Base-by-base conservation (phyloP, 495 filamentous ascomycete genomes). In the Neurospora sp. region DNA sequence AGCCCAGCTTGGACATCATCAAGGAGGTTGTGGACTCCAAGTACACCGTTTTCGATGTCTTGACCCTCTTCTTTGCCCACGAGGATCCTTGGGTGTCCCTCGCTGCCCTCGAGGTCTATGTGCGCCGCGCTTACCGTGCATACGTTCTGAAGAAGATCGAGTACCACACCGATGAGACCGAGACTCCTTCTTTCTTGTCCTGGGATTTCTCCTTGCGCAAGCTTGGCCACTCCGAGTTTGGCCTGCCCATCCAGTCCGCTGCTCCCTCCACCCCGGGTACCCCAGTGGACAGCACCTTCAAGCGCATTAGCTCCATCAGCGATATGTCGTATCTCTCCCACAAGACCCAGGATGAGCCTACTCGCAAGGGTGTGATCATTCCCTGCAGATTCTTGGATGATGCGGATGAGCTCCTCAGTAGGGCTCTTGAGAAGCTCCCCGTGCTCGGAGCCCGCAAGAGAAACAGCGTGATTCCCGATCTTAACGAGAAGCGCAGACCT, bases 11-110 rank as follows among this genome's bases (percentile, higher is more conserved):
- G 70, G 89, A 93, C 54, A 86, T 94, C 77, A 89, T 99, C 81
- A 96, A 97, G 84, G 96, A 99, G 81, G 96, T 99, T 62, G 93
- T 99, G 69, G 96, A 99, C 83, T 98, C 96, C 40, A 96, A 96
- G 85, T 98, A 94, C 84, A 98, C 94, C 62, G 94, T 99, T 73
- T 98, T 97, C 78, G 96, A 99, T 81, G 96, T 99, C 7, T 82
- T 99, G 72, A 92, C 95, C 10, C 89, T 90, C 48, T 99, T 99
- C 89, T 99, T 99, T 78, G 92, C 90, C 54, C 93, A 99, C 80
- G 87, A 91, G 70, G 96, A 99, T 79, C 92, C 92, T 15, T 98
- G 94, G 94, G 96, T 99, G 48, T 94, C 94, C 2, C 84, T 97
- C 72, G 96, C 96, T 70, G 93, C 96, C 59, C 87, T 98, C 37